Base-by-base conservation (phyloP, 1,139 yeast species). In the Lodderomyces beijingensis region DNA sequence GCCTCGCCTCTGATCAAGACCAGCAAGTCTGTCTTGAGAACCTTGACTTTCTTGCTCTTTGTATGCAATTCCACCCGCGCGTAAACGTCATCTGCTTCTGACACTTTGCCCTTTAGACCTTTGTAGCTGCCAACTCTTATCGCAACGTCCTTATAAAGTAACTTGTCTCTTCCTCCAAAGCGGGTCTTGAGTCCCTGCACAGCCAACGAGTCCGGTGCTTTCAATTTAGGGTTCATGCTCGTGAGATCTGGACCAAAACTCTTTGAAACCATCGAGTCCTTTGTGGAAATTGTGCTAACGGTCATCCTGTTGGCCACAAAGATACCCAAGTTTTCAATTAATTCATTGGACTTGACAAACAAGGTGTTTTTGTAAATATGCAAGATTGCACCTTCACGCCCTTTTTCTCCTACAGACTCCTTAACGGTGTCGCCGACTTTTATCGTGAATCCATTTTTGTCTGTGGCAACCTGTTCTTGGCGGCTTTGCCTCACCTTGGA, bases 61-160 rank as follows among this genome's bases (percentile, higher is more conserved):
- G 96, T 85, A 57, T 91, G 97, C 44, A 91, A 72, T 59, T 91
- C 99, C 30, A 91, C 84, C 41, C 97, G 75, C 3, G 97, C 97
- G 47, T 73, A 76, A 14, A 81, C 82, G 41, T 94, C 98, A 46
- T 88, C 93, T 10, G 95, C 86, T 53, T 91, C 97, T 42, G 85
- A 84, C 26, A 93, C 88, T 45, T 86, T 84, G 53, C 98, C 99
- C 66, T 83, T 80, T 46, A 88, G 76, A 27, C 98, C 97, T 62
- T 91, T 93, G 59, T 89, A 87, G 42, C 89, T 89, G 5, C 97
- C 96, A 47, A 84, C 79, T 21, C 86, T 79, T 31, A 93, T 84
- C 40, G 89, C 78, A 19, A 91, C 96, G 38, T 85, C 83, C 52
- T 86, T 87, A 44, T 86, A 84, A 25, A 89, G 51, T 25, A 91